Evolutionary conservation across 768 basidiomycete genomes (phyloP).

Genomic region (Harrya chromipes): DNA sequence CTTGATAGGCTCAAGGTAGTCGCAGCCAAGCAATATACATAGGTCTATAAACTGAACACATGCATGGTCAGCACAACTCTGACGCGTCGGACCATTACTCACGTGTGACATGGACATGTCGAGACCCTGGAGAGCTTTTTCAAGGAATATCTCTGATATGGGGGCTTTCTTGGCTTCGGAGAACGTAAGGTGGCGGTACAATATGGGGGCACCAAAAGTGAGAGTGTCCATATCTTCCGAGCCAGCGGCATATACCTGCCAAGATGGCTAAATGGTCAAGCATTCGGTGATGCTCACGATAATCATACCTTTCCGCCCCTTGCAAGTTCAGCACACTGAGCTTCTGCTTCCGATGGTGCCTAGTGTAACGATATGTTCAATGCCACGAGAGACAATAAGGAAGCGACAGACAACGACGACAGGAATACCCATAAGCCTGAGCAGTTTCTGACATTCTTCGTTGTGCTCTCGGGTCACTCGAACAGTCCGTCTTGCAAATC

Average conservation of each 20-base stretch:
- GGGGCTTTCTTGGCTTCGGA: conserved; percentile 97
- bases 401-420: conserved; percentile 71
- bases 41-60: conserved; percentile 83
- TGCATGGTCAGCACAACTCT: not conserved
- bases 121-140: conserved; percentile 81
- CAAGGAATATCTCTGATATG: conserved; percentile 86
- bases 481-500: conserved; percentile 85
- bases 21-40: conserved; percentile 94
- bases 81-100: not conserved
- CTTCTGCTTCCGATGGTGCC: conserved; percentile 99
- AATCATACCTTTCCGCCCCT: conserved; percentile 81
- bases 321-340: conserved; percentile 98
- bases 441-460: conserved; percentile 85
- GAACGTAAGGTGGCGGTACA: conserved; percentile 95
- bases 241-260: conserved; percentile 91
- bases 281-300: not conserved
- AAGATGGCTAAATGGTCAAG: not conserved
- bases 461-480: conserved; percentile 96
- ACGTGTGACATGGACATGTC: conserved; percentile 93
- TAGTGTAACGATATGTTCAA: conserved; percentile 30
- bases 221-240: conserved; percentile 99
- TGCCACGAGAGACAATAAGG: not conserved
- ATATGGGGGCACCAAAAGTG: conserved; percentile 88
- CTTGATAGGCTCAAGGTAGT: conserved; percentile 98
- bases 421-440: conserved; percentile 96